phyloP scores from a whole-genome alignment of 257 asterid genomes.

The Solanum tarijense region DNA sequence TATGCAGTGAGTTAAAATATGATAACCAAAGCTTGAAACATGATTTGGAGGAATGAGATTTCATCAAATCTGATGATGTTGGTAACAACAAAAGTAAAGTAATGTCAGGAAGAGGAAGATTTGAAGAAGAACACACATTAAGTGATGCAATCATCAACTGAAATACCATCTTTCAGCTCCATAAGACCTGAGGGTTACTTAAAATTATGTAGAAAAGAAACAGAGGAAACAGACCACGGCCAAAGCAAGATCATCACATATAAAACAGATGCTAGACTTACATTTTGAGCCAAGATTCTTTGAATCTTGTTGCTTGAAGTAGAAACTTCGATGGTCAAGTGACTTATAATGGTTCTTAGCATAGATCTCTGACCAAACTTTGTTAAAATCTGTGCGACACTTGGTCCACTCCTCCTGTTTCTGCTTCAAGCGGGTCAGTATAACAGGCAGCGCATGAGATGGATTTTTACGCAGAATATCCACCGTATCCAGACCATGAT shows the following conservation, averaged over 20 bases:
- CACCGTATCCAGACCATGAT: slow-evolving; percentile 95
- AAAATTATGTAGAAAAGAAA: neutral
- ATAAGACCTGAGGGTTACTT: neutral
- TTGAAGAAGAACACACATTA: neutral
- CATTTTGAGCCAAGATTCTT: slow-evolving; percentile 91
- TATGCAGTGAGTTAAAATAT: neutral
- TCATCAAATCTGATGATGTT: neutral
- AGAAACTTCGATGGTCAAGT: slow-evolving; percentile 97
- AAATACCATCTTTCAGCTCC: neutral
- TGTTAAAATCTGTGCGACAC: slow-evolving; percentile 84
- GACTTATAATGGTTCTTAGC: slow-evolving; percentile 88
- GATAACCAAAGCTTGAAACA: neutral
- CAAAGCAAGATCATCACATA: neutral
- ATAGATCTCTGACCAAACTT: slow-evolving; percentile 98
- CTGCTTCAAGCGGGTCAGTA: slow-evolving; percentile 88
- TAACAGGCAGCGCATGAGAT: slow-evolving; percentile 64
- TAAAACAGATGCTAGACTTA: slow-evolving; percentile 29
- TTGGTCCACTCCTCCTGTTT: slow-evolving; percentile 97
- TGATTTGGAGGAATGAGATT: neutral
- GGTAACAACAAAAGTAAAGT: neutral
- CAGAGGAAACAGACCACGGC: neutral
- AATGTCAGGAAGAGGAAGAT: neutral
- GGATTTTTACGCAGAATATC: slow-evolving; percentile 87
- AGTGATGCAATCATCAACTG: neutral
- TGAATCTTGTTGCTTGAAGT: slow-evolving; percentile 96